Evolutionary conservation across 768 basidiomycete species (phyloP), one percentile per base, ranked within the genome.

Genomic region (Leccinum subgranulosum): DNA sequence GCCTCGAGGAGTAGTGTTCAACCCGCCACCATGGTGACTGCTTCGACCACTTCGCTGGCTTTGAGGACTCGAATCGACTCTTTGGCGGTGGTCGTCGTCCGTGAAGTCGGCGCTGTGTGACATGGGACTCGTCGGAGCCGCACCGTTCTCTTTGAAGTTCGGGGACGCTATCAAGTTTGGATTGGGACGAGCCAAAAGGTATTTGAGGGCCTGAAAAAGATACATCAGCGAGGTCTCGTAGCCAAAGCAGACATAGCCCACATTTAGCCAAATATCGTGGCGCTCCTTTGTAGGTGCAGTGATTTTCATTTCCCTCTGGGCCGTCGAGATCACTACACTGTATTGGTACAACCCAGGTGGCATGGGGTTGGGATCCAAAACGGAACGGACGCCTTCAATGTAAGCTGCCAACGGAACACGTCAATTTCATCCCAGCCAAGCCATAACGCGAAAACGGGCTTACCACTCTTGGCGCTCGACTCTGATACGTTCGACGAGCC

Each of bases 261-360:
- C 94, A 73, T 87, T 90, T 53, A 93, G 77, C 97, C 97, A 99
- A 59, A 98, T 94, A 64, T 98, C 95, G 68, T 99, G 97, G 54
- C 95, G 81, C 63, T 98, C 97, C 69, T 29, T 29, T 9, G 28
- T 29, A 29, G 28, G 28, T 29, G 94, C 94, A n/a, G 97, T 98
- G 67, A 99, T 88, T 77, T 97, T 96, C 86, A 98, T 97, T 75
- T 99, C 97, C 57, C 96, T 82, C 60, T 94, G 90, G 11, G 93
- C 90, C 0, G 95, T 97, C 23, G 92, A 87, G 56, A 99, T 86
- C 45, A 99, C 79, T 25, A 99, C 89, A 60, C 92, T 96, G 73
- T 97, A 92, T 68, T 92, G 90, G 75, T 91, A 85, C 60, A 98
- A 75, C 27, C 94, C 96, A 52, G 94, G 92, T 8, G 95, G 96